Evolutionary conservation across 2,329 filamentous ascomycete species (phyloP), one percentile per base, ranked within the genome.

Genomic region (Neofusicoccum umdonicola): DNA sequence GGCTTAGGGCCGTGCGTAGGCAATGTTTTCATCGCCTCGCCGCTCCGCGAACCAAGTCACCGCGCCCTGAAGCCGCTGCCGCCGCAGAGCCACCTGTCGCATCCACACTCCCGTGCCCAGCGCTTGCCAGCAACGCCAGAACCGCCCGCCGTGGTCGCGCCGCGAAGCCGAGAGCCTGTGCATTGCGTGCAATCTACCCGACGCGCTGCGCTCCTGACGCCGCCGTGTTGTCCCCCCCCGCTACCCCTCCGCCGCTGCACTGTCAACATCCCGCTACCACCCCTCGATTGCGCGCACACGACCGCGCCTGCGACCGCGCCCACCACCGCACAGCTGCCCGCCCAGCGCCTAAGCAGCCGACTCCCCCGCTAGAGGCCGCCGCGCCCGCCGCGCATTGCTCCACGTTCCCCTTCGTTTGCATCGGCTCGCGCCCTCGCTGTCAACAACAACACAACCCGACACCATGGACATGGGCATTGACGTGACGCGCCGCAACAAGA

Each of bases 401-500:
- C 54, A 22, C 57, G 27, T 22, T 34, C 31, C 34, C 52, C 35
- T 48, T 48, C 57, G 45, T 41, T 42, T 48, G n/a, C 57, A 48
- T 34, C 57, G 57, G 42, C 37, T 22, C 52, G 52, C 37, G 22
- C 39, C 52, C 52, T 57, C 52, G 54, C 54, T 35, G 41, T 45
- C 39, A 58, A 50, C 57, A 48, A 62, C 57, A 31, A 62, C 44
- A 51, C 44, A 22, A 51, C 45, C 15, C 50, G 19, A 50, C 45
- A 65, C 34, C 47, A 62, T 62, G 63, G 72, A 72, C 45, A 72
- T 84, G 76, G 86, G 89, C 72, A 93, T 97, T 73, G 94, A 98
- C 80, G 86, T 87, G 71, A 89, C 84, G 71, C 88, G 94, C 77
- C 91, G 94, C 76, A 98, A 98, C 82, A 90, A 91, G 81, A 87